A percentile compares a stretch with the other conserved stretches of the same genome.
Evolutionary conservation across 2,329 filamentous ascomycete genomes (phyloP).

Genomic region (Aspergillus caelatus): DNA sequence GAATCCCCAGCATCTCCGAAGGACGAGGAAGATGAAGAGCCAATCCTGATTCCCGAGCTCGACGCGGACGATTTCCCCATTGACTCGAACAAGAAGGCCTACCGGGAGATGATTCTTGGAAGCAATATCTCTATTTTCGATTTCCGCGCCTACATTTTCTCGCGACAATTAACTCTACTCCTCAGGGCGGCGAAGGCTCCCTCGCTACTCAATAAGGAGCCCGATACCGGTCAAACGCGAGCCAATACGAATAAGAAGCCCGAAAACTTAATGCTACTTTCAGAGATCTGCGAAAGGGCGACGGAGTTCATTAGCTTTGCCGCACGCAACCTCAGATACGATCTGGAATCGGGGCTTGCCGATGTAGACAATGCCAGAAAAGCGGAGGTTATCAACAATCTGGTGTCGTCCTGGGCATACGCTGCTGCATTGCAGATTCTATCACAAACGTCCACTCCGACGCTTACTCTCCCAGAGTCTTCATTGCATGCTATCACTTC

Average conservation of each 20-base stretch:
- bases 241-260: conserved; percentile 59
- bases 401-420: conserved; percentile 52
- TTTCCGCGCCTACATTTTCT: conserved; percentile 91
- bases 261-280: conserved; percentile 78
- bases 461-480: conserved; percentile 40
- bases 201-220: conserved; percentile 36
- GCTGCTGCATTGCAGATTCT: conserved; percentile 48
- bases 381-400: conserved; percentile 45
- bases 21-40: conserved; percentile 33
- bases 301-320: conserved; percentile 82
- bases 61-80: conserved; percentile 42
- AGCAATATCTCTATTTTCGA: conserved; percentile 97
- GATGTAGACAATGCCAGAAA: conserved; percentile 40
- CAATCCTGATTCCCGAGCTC: conserved; percentile 29
- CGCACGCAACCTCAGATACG: conserved; percentile 76
- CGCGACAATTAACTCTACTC: conserved; percentile 80
- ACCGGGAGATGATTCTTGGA: conserved; percentile 86
- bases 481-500: conserved; percentile 36
- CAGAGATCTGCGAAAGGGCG: conserved; percentile 81
- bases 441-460: conserved; percentile 41
- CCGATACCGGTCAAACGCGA: conserved; percentile 40
- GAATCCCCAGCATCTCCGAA: conserved; percentile 36
- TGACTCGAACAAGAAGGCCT: conserved; percentile 71
- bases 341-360: conserved; percentile 67
- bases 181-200: conserved; percentile 74